A percentile compares a stretch with the other conserved stretches of the same genome.
These are phyloP conservation scores for Zelopaecilomyces penicillatus DNA, from an alignment of 2,329 filamentous ascomycete species.

Conservation along the genomic window DNA sequence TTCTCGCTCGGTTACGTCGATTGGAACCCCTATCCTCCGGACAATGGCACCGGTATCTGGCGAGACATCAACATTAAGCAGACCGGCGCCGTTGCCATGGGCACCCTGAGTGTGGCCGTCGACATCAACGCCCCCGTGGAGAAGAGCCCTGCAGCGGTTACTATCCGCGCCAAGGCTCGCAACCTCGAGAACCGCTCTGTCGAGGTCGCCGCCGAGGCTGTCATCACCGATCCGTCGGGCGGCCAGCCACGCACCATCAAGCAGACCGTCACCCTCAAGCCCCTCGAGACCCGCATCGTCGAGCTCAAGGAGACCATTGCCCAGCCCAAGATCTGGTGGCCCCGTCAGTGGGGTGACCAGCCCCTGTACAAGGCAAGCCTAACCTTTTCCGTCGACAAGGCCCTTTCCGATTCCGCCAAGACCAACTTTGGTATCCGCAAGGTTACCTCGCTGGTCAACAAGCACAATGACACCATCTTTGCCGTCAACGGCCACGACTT, in stretches of 20 bases:
- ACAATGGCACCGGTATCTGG: constrained; percentile 58
- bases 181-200: constrained; percentile 33
- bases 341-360: constrained; percentile 49
- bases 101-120: constrained; percentile 36
- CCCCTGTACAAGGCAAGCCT: constrained; percentile 37
- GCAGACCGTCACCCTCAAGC: constrained; percentile 26
- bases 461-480: constrained; percentile 46
- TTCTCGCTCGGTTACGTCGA: constrained; percentile 38
- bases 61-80: constrained; percentile 47
- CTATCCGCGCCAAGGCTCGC: constrained; percentile 28
- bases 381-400: constrained; percentile 19
- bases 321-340: constrained; percentile 52
- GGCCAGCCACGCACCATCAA: constrained; percentile 18
- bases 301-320: constrained; percentile 24
- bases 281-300: constrained; percentile 31
- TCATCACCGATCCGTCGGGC: constrained; percentile 26
- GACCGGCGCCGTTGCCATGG: constrained; percentile 42
- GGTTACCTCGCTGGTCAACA: constrained; percentile 42
- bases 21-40: constrained; percentile 36
- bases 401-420: constrained; percentile 20
- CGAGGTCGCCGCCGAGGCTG: constrained; percentile 25
- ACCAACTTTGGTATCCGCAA: constrained; percentile 21
- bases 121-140: constrained; percentile 23
- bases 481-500: constrained; percentile 48
- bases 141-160: constrained; percentile 23